phyloP scores from a whole-genome alignment of 2,329 filamentous ascomycete genomes.

The Trichophyton benhamiae region DNA sequence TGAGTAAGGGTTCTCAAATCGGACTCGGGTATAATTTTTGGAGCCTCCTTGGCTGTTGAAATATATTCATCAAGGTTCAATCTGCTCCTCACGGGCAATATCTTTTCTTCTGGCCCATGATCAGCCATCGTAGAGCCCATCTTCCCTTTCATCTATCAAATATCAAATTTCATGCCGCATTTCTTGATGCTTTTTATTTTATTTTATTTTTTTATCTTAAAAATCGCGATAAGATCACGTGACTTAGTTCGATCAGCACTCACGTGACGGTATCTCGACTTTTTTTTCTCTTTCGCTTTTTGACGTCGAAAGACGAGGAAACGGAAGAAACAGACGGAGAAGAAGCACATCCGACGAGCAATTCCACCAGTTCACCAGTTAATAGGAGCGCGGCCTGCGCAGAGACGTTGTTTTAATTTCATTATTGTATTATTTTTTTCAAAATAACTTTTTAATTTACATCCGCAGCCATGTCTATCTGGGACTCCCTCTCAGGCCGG shows the following conservation, averaged over 20 bases:
- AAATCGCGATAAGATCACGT: background rate
- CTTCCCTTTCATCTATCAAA: background rate
- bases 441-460: background rate
- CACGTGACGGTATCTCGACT: background rate
- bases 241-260: background rate
- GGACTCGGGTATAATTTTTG: conserved; percentile 6
- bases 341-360: conserved; percentile 7
- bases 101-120: background rate
- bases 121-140: background rate
- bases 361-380: conserved; percentile 12
- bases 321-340: background rate
- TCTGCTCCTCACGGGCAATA: background rate
- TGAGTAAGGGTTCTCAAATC: conserved; percentile 9
- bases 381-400: conserved; percentile 4
- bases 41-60: background rate
- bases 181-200: background rate
- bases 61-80: background rate
- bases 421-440: background rate
- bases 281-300: background rate
- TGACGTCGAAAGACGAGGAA: background rate
- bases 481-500: conserved; percentile 50
- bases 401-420: conserved; percentile 4
- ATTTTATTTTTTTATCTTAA: background rate
- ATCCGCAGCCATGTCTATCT: conserved; percentile 40
- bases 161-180: background rate